These are phyloP conservation scores for Boletus reticuloceps DNA, from an alignment of 768 basidiomycete genomes.

Conservation along the genomic window DNA sequence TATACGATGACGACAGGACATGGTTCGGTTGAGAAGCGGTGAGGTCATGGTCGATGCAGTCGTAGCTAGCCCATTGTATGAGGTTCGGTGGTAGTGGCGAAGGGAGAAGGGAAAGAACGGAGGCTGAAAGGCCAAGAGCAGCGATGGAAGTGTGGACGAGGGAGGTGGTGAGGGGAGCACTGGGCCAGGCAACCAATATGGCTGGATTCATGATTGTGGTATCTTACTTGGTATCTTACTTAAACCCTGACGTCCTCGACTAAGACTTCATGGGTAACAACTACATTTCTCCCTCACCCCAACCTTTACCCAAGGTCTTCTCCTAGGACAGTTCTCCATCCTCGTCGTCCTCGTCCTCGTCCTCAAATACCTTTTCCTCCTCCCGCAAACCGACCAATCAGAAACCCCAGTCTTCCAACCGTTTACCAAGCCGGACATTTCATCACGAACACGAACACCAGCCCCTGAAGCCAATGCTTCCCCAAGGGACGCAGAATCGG, in stretches of 20 bases:
- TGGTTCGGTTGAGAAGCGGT: constrained; percentile 48
- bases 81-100: constrained; percentile 29
- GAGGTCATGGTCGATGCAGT: constrained; percentile 75
- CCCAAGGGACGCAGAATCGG: constrained; percentile 55
- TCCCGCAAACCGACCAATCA: constrained; percentile 60
- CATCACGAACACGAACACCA: constrained; percentile 37
- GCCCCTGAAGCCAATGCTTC: constrained; percentile 3
- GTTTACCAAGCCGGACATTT: constrained; percentile 47
- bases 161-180: constrained; percentile 50
- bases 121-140: constrained; percentile 26
- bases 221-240: neutral
- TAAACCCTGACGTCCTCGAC: neutral
- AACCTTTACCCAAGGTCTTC: constrained; percentile 93
- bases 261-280: constrained; percentile 33
- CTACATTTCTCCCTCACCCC: constrained; percentile 76
- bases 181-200: constrained; percentile 53
- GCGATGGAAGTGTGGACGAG: constrained; percentile 46
- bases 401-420: constrained; percentile 61
- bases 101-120: constrained; percentile 29
- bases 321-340: constrained; percentile 90
- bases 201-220: constrained; percentile 5
- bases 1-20: constrained; percentile 78
- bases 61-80: constrained; percentile 88
- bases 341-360: constrained; percentile 72
- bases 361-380: constrained; percentile 94